Evolutionary conservation across 2,329 filamentous ascomycete species (phyloP).

Genomic region (Paraphoma chrysanthemicola): DNA sequence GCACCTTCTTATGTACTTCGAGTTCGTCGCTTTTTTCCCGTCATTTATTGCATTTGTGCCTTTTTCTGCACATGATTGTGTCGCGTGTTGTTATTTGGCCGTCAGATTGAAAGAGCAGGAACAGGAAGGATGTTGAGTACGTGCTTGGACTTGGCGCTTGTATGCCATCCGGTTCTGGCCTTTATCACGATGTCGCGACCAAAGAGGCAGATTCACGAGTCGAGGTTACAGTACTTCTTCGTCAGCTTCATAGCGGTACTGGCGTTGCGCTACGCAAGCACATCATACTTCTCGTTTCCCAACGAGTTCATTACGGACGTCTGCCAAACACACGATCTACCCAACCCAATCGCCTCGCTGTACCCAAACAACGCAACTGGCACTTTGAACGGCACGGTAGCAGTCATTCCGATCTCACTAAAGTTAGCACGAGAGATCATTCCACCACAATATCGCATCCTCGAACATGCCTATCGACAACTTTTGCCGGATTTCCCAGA

Average conservation of each 20-base stretch:
- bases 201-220: conserved; percentile 28
- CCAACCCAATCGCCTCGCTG: conserved; percentile 58
- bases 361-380: conserved; percentile 60
- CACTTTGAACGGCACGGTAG: conserved; percentile 61
- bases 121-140: conserved; percentile 29
- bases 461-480: conserved; percentile 57
- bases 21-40: background rate
- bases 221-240: conserved; percentile 34
- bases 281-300: conserved; percentile 14
- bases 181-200: conserved; percentile 35
- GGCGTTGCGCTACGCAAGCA: conserved; percentile 31
- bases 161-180: conserved; percentile 41
- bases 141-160: conserved; percentile 39
- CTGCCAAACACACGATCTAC: conserved; percentile 40
- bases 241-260: conserved; percentile 36
- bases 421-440: conserved; percentile 56
- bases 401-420: conserved; percentile 60
- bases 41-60: background rate
- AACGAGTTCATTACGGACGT: conserved; percentile 1
- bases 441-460: conserved; percentile 58
- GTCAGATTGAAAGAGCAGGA: background rate
- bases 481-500: conserved; percentile 58
- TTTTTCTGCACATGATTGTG: conserved; percentile 8
- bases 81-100: background rate
- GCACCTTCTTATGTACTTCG: conserved; percentile 19